These are phyloP conservation scores for Epichloe coenophiala DNA, from an alignment of 2,329 filamentous ascomycete species.

Conservation along the genomic window DNA sequence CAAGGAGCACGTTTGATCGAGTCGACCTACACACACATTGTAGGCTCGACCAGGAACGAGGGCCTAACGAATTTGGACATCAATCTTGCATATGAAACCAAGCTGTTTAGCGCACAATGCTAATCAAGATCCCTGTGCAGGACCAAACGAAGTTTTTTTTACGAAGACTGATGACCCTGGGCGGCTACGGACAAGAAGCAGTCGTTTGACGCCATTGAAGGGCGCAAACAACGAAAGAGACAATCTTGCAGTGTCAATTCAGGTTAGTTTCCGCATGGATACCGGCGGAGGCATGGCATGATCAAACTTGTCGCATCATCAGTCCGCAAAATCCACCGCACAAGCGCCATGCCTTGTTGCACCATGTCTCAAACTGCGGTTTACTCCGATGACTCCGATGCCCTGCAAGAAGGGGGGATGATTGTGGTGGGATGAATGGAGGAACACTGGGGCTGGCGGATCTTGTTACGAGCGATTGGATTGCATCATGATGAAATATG, in stretches of 20 bases:
- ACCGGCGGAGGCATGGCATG: background rate
- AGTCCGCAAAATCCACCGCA: background rate
- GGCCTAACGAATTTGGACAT: background rate
- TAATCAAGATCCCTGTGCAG: background rate
- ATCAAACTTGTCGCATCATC: background rate
- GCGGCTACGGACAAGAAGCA: no score
- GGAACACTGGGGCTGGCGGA: background rate
- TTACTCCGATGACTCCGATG: background rate
- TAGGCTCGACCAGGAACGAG: background rate
- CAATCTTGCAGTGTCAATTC: no score
- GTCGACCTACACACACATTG: background rate
- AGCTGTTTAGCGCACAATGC: background rate
- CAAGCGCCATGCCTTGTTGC: background rate
- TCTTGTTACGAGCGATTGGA: background rate
- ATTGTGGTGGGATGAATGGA: background rate
- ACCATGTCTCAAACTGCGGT: background rate
- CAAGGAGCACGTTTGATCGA: background rate
- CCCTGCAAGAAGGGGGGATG: background rate
- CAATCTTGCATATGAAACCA: slow-evolving; percentile 4
- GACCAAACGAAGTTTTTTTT: background rate
- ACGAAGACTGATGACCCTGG: background rate
- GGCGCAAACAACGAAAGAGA: no score
- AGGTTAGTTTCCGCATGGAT: background rate
- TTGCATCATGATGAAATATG: background rate
- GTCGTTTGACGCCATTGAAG: no score